These are phyloP conservation scores for Chalaropsis ovoidea DNA, from an alignment of 2,329 filamentous ascomycete species.

Conservation along the genomic window DNA sequence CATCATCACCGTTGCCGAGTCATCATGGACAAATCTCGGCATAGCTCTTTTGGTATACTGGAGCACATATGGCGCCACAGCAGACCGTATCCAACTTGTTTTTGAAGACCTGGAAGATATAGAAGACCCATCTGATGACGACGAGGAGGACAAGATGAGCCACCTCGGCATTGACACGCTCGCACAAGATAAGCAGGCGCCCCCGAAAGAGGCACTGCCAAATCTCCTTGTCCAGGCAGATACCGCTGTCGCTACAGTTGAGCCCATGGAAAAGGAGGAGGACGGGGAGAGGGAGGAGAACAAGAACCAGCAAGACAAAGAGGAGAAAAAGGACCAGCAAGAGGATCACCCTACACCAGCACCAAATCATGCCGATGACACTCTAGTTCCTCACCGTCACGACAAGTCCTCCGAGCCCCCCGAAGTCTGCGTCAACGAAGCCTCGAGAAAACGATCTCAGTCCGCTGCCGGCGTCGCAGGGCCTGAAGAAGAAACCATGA, in stretches of 20 bases:
- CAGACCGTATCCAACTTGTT: slow-evolving; percentile 19
- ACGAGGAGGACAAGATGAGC: neutral
- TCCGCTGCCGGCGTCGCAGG: slow-evolving; percentile 51
- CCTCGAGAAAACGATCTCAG: slow-evolving; percentile 49
- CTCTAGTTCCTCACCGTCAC: neutral
- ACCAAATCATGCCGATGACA: neutral
- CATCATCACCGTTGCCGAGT: slow-evolving; percentile 24
- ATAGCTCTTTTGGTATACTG: slow-evolving; percentile 31
- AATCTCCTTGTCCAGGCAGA: neutral
- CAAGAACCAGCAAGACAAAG: too few species aligned
- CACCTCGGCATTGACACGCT: slow-evolving; percentile 21
- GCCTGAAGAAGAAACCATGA: slow-evolving; percentile 46
- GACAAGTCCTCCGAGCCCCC: neutral
- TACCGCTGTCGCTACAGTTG: slow-evolving; percentile 12
- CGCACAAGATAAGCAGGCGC: slow-evolving; percentile 19
- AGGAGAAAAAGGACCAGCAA: too few species aligned
- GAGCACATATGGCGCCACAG: slow-evolving; percentile 20
- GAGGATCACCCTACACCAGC: neutral
- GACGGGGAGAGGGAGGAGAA: too few species aligned
- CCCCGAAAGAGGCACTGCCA: slow-evolving; percentile 23
- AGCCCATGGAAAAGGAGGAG: neutral
- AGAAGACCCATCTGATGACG: slow-evolving; percentile 15
- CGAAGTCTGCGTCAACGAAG: neutral
- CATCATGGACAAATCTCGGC: slow-evolving; percentile 33
- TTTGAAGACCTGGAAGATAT: slow-evolving; percentile 17